A percentile compares a stretch with the other conserved stretches of the same genome.
These are phyloP conservation scores for Nicotiana sylvestris DNA, from an alignment of 257 asterid species.

Conservation along the genomic window DNA sequence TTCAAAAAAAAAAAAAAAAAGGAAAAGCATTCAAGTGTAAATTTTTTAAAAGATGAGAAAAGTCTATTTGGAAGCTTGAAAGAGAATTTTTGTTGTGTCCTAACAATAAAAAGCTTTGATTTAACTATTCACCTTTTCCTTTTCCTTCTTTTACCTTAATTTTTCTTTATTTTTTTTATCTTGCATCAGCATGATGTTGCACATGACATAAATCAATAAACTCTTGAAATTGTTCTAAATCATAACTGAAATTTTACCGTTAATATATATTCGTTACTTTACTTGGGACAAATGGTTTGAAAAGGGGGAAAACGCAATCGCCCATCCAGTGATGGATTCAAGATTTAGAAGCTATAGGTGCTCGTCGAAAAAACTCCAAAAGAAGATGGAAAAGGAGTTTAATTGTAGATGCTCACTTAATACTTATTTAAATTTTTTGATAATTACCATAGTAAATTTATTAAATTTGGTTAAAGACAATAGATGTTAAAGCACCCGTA, in stretches of 20 bases:
- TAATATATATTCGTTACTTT: not conserved
- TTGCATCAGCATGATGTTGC: conserved; percentile 19
- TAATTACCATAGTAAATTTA: too few species aligned
- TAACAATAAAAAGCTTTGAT: conserved; percentile 21
- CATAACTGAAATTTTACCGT: not conserved
- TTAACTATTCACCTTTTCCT: not conserved
- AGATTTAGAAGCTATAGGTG: too few species aligned
- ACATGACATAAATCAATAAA: not conserved
- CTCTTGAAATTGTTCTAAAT: not conserved
- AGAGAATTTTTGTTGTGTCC: conserved; percentile 27
- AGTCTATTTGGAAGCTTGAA: conserved; percentile 29
- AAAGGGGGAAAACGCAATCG: too few species aligned
- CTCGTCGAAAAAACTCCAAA: too few species aligned
- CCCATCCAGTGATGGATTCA: too few species aligned
- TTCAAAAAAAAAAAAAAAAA: not conserved
- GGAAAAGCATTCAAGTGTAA: conserved; percentile 23
- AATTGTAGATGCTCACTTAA: too few species aligned
- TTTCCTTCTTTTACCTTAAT: not conserved
- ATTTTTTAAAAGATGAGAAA: conserved; percentile 21
- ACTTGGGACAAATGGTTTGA: not conserved
- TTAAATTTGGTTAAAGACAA: too few species aligned
- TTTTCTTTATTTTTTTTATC: not conserved
- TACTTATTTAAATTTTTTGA: too few species aligned
- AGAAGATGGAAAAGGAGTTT: too few species aligned
- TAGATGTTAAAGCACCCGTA: too few species aligned